Evolutionary conservation across 2,329 filamentous ascomycete species (phyloP).

Genomic region (Corinectria fuckeliana): DNA sequence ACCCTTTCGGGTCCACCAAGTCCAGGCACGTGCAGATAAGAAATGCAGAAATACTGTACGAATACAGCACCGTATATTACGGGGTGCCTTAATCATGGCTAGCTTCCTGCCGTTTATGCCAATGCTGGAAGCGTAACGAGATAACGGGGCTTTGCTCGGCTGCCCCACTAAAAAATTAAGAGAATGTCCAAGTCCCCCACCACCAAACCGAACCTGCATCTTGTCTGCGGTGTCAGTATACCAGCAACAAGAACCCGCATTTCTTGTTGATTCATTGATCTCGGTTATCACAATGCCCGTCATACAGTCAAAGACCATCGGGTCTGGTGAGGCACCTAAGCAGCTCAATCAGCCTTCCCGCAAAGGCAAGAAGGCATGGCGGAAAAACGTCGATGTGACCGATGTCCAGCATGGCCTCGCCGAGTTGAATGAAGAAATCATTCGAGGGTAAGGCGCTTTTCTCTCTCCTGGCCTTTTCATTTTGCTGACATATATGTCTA

Average conservation of each 20-base stretch:
- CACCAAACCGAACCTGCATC: conserved; percentile 19
- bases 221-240: conserved; percentile 18
- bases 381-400: conserved; percentile 95
- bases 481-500: conserved; percentile 31
- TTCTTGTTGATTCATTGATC: conserved; percentile 25
- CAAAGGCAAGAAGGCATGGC: conserved; percentile 98
- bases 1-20: conserved; percentile 9
- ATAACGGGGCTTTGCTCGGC: conserved; percentile 15
- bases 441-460: conserved; percentile 72
- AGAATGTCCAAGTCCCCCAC: conserved; percentile 35
- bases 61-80: conserved; percentile 26
- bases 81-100: conserved; percentile 10
- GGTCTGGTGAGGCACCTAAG: conserved; percentile 68
- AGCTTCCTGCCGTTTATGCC: conserved; percentile 7
- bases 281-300: conserved; percentile 57
- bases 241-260: conserved; percentile 21
- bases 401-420: conserved; percentile 85
- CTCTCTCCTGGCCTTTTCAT: background rate
- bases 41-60: background rate
- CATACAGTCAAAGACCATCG: conserved; percentile 52
- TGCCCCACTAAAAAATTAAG: conserved; percentile 41
- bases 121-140: conserved; percentile 5
- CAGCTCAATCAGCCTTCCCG: conserved; percentile 88
- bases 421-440: conserved; percentile 85
- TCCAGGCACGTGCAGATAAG: conserved; percentile 38